A percentile compares a stretch with the other conserved stretches of the same genome.
phyloP scores from a whole-genome alignment of 768 basidiomycete species.

The Calocera cornea region DNA sequence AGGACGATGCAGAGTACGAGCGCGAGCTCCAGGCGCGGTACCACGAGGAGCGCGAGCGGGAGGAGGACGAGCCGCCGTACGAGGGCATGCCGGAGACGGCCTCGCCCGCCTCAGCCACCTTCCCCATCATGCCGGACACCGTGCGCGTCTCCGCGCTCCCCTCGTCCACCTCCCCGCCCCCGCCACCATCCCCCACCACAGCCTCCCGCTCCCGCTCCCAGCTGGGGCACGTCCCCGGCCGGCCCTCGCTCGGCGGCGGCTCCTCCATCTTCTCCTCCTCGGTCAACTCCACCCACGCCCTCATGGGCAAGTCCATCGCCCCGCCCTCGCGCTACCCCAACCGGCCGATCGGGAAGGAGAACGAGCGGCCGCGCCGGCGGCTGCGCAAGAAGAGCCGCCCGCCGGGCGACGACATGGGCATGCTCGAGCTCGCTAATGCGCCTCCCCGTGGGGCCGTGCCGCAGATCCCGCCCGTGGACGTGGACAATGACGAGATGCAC shows the following conservation, averaged over 20 bases:
- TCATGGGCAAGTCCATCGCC: not conserved
- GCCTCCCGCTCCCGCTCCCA: not conserved
- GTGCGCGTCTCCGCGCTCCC: not conserved
- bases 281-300: not conserved
- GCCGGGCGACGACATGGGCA: not conserved
- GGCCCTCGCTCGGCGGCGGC: not conserved
- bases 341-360: not conserved
- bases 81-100: not conserved
- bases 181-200: not conserved
- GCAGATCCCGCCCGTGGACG: not conserved
- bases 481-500: not conserved
- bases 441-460: not conserved
- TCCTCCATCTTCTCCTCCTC: not conserved
- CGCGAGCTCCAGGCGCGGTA: not conserved
- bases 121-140: not conserved
- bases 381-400: not conserved
- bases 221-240: not conserved
- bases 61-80: not conserved
- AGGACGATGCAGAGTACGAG: not conserved
- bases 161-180: not conserved
- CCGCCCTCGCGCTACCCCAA: not conserved
- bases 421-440: not conserved
- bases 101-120: not conserved
- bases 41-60: not conserved
- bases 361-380: not conserved